Base-by-base conservation (phyloP, 192 early-diverging fungal species). In the Coemansia umbellata region DNA sequence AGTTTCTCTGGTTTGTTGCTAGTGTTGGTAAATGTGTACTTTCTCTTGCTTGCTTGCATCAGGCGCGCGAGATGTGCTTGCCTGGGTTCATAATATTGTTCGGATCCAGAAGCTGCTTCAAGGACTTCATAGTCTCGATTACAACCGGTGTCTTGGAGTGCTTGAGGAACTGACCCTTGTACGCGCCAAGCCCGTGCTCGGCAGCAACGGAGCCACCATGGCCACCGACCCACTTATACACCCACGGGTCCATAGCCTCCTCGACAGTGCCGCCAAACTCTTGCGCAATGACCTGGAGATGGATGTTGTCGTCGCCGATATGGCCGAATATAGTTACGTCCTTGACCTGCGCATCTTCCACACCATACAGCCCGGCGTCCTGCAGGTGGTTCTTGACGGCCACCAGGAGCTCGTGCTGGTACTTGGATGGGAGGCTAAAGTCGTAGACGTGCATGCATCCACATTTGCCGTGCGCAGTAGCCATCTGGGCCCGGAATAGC, bases 221-320 rank as follows among this genome's bases (percentile, higher is more conserved):
- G 47, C 66, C 42, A 32, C 79, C 84, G 18, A 91, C 84, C 87
- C 89, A 89, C 64, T 94, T 81, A 58, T 92, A 97, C 6, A 99
- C 79, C 70, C 74, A 94, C 10, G 91, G 88, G 69, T 99, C 97
- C 39, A 99, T 79, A 3, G 83, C 68, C 24, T 75, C 73, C 48
- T 83, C 84, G 5, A 90, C 77, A 10, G 79, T 74, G 4, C 74
- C 55, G 43, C 80, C 80, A 67, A 82, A 91, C 26, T 72, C 78
- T 2, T 78, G 76, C 3, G 91, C 81, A 4, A 87, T 80, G 19
- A 93, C 87, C 63, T 94, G 92, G 39, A 99, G 71, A 67, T 99
- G 97, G 47, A 99, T 66, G 63, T 99, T 99, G 36, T 83, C 93
- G 69, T 99, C 97, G 33, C 97, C 97, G 31, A 99, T 82, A 60